Percentiles rank a stretch among this genome's conserved stretches.
These are phyloP conservation scores for Oryza australiensis DNA, from an alignment of 176 grass and related monocot genomes.

Conservation along the genomic window DNA sequence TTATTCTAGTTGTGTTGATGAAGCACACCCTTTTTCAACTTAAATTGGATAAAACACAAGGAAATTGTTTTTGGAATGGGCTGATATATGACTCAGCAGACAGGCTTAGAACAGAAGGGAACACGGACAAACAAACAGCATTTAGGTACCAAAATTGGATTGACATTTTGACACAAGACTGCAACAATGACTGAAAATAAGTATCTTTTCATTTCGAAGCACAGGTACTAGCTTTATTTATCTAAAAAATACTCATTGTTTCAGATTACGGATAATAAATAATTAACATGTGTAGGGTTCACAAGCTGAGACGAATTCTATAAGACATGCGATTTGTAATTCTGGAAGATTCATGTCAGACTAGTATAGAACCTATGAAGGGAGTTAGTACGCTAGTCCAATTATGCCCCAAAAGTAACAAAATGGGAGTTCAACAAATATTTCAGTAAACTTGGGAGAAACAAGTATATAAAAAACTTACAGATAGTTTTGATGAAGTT, in stretches of 20 bases:
- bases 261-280: not conserved
- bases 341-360: not conserved
- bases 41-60: not conserved
- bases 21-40: not conserved
- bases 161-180: too few species aligned
- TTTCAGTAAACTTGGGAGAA: not conserved
- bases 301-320: not conserved
- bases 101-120: not conserved
- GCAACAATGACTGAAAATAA: not conserved
- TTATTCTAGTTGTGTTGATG: not conserved
- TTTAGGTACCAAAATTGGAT: too few species aligned
- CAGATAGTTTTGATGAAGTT: conserved; percentile 66
- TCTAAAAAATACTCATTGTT: not conserved
- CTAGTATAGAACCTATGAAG: not conserved
- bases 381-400: not conserved
- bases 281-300: not conserved
- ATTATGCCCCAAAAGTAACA: not conserved
- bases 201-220: not conserved
- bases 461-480: conserved; percentile 45
- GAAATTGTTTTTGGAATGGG: not conserved
- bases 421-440: not conserved
- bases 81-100: not conserved
- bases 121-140: not conserved
- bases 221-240: not conserved
- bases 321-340: not conserved